Percentiles rank a stretch among this genome's conserved stretches.
phyloP scores from a whole-genome alignment of 164 flowering plant genomes.

The Kalanchoe fedtschenkoi region DNA sequence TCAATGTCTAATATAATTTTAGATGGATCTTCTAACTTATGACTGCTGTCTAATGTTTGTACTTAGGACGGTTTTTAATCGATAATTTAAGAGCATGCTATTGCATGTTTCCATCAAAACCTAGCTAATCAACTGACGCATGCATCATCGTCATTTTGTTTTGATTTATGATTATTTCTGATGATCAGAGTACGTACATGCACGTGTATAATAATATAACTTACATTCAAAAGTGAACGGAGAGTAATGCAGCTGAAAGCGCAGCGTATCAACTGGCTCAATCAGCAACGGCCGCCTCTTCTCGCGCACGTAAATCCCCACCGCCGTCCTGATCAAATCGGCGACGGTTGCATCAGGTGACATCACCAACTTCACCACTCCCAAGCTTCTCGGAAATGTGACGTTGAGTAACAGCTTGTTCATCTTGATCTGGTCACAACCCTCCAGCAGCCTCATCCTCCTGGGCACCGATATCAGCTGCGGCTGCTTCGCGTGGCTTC shows the following conservation, averaged over 20 bases:
- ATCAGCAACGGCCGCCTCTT: slow-evolving; percentile 52
- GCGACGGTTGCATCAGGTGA: slow-evolving; percentile 43
- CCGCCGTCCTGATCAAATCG: slow-evolving; percentile 39
- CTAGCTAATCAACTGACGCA: no score
- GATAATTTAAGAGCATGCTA: no score
- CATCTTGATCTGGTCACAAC: slow-evolving; percentile 5
- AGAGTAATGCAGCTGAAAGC: slow-evolving; percentile 60
- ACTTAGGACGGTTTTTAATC: no score
- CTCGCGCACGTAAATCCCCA: slow-evolving; percentile 40
- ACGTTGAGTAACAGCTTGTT: slow-evolving; percentile 55
- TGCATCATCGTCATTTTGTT: no score
- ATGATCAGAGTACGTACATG: no score
- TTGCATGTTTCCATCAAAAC: no score
- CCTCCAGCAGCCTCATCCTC: slow-evolving; percentile 1
- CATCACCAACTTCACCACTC: slow-evolving; percentile 51
- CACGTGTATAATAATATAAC: no score
- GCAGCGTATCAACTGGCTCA: slow-evolving; percentile 21
- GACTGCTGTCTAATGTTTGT: no score
- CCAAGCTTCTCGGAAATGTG: slow-evolving; percentile 48
- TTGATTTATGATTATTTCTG: no score
- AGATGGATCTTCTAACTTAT: no score
- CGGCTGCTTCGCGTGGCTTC: no score
- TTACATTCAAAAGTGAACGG: slow-evolving; percentile 55
- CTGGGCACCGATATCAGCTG: slow-evolving; percentile 3
- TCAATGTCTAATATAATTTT: no score